phyloP scores from a whole-genome alignment of 805 yeast genomes.

The Wickerhamiella galacta region DNA sequence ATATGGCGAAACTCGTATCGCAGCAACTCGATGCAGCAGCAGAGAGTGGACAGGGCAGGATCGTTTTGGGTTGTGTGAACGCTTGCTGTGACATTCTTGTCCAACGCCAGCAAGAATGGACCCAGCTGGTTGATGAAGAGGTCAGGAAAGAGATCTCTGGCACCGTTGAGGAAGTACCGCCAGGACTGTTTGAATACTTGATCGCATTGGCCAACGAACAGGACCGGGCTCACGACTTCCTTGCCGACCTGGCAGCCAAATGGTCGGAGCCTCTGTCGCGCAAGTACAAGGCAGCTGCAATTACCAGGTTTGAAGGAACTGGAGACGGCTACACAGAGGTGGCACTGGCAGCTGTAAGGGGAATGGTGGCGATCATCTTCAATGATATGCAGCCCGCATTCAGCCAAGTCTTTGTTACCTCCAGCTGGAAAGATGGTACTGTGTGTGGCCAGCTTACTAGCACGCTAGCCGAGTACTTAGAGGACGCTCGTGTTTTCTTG shows the following conservation, averaged over 20 bases:
- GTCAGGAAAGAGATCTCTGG: conserved; percentile 21
- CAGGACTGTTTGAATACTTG: conserved; percentile 66
- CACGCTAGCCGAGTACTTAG: conserved; percentile 59
- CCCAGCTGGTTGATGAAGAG: conserved; percentile 30
- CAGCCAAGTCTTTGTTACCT: conserved; percentile 39
- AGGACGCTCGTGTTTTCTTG: conserved; percentile 40
- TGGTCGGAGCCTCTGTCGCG: conserved; percentile 51
- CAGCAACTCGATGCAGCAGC: conserved; percentile 83
- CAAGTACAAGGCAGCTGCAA: conserved; percentile 43
- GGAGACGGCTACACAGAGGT: conserved; percentile 67
- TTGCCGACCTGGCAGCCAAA: conserved; percentile 53
- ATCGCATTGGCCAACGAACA: conserved; percentile 78
- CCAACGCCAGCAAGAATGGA: conserved; percentile 49
- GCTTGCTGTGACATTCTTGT: conserved; percentile 48
- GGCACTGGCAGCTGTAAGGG: conserved; percentile 45
- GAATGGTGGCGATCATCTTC: conserved; percentile 42
- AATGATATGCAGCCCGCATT: conserved; percentile 55
- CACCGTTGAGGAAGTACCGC: conserved; percentile 33
- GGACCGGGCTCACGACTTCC: conserved; percentile 48
- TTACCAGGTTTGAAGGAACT: conserved; percentile 39
- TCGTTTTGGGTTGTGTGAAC: conserved; percentile 60
- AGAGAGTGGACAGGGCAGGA: conserved; percentile 65
- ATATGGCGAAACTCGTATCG: conserved; percentile 66
- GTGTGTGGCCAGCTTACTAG: conserved; percentile 49
- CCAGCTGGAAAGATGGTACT: conserved; percentile 47